phyloP scores from a whole-genome alignment of 345 rosid genomes.

The Psidium guajava region DNA sequence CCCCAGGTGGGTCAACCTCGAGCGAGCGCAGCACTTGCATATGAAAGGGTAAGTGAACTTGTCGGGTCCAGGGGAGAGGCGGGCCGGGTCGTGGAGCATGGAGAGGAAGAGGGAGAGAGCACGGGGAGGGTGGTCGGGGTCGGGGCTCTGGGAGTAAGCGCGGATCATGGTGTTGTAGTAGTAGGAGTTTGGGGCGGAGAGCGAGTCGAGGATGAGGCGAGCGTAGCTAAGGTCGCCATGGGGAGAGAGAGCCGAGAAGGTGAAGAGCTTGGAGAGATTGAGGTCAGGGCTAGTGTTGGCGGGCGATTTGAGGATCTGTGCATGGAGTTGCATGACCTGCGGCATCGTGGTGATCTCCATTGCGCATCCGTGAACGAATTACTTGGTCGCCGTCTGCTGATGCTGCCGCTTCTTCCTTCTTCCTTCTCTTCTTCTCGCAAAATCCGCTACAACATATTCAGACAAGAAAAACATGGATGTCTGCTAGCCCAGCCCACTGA shows the following conservation, averaged over 20 bases:
- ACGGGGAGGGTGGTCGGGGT: background rate
- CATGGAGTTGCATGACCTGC: constrained; percentile 8
- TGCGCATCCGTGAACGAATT: background rate
- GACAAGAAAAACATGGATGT: background rate
- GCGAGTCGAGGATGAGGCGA: constrained; percentile 1
- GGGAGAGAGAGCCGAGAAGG: constrained; percentile 7
- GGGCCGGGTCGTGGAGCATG: background rate
- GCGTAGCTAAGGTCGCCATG: constrained; percentile 4
- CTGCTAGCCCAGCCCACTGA: background rate
- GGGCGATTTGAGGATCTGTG: constrained; percentile 2
- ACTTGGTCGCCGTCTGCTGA: background rate
- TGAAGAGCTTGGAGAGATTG: constrained; percentile 5
- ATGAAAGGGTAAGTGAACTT: constrained; percentile 19
- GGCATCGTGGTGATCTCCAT: constrained; percentile 11
- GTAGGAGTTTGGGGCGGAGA: constrained; percentile 2
- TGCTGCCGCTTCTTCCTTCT: background rate
- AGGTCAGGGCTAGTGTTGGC: background rate
- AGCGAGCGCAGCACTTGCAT: constrained; percentile 9
- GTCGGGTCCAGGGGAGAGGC: background rate
- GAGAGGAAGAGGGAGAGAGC: background rate
- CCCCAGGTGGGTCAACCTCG: constrained; percentile 1
- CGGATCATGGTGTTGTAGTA: constrained; percentile 10
- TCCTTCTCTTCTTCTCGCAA: background rate
- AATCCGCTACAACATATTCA: background rate
- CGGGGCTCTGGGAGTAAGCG: constrained; percentile 4